Evolutionary conservation across 176 grass and related monocot genomes (phyloP), one percentile per base, ranked within the genome.

Genomic region (Microstegium vimineum): DNA sequence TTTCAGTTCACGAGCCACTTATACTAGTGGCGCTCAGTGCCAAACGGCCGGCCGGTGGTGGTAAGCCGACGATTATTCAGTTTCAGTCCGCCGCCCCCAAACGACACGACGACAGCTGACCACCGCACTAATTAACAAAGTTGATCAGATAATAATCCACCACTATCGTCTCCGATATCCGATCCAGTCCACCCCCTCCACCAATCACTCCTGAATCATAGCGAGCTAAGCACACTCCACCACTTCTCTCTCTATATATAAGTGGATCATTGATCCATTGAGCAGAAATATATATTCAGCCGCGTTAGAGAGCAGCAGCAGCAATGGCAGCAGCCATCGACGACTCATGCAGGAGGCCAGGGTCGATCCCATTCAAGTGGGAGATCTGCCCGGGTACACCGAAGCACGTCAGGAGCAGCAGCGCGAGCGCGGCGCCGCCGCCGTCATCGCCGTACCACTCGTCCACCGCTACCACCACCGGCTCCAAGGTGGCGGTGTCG

Each of bases 301-400:
- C 14, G 68, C 11, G n/a, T 28, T 5, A 32, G 9, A 56, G 43
- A 15, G n/a, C n/a, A n/a, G n/a, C n/a, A n/a, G 0, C 13, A 41
- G 2, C 7, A 43, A 38, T 22, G 56, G 26, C 69, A 4, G 74
- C 23, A 15, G 61, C 37, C 23, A 90, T 92, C 62, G 94, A 91
- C 15, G 89, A 88, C 62, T 94, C 92, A 26, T 97, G 77, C 74
- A 83, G 77, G 92, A 89, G 87, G 69, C 86, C 94, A n/a, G 92
- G 90, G 16, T 76, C 85, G 61, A 26, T 97, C 22, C 94, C 92
- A 40, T 97, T 97, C 90, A 84, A 94, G 33, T 97, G 94, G 94
- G 94, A 97, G 90, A 81, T 92, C 18, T 85, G 89, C 52, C 94
- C 92, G 23, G 94, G 94, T 7, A 85, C 84, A 30, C 92, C 92